These are phyloP conservation scores for Rhynchosporium graminicola DNA, from an alignment of 2,329 filamentous ascomycete species.

Conservation along the genomic window DNA sequence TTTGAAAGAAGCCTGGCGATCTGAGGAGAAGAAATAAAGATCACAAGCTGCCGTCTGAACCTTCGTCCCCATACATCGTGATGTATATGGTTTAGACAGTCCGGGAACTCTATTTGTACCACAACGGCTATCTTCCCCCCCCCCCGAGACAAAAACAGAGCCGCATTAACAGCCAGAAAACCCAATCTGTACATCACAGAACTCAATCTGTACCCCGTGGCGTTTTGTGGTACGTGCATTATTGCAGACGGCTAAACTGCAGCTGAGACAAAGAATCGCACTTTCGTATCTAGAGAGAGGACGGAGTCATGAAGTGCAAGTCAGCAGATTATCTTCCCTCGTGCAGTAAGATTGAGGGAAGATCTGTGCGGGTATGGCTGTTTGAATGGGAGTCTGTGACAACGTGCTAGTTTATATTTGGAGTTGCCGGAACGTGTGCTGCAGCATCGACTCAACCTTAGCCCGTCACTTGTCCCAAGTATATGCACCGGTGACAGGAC, in stretches of 20 bases:
- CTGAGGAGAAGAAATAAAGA: neutral
- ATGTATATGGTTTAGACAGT: neutral
- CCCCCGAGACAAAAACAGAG: neutral
- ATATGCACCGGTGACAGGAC: slow-evolving; percentile 1
- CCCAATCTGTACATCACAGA: neutral
- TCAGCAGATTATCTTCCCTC: slow-evolving; percentile 2
- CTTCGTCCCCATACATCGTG: neutral
- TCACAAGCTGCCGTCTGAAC: neutral
- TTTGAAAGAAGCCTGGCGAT: neutral
- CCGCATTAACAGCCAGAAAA: neutral
- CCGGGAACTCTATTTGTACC: neutral
- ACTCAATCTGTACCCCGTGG: neutral
- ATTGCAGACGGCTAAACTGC: neutral
- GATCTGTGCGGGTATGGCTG: slow-evolving; percentile 9
- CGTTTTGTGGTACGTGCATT: neutral
- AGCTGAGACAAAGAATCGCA: slow-evolving; percentile 5
- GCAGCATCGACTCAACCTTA: neutral
- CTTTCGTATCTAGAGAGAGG: slow-evolving; percentile 1
- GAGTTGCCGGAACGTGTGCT: neutral
- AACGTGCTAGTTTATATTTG: neutral
- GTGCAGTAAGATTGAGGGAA: slow-evolving; percentile 4
- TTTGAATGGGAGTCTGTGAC: neutral
- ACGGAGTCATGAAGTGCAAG: slow-evolving; percentile 14
- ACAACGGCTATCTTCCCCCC: slow-evolving; percentile 5
- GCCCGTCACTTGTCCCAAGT: neutral